Evolutionary conservation across 1,284 basidiomycete genomes (phyloP), one percentile per base, ranked within the genome.

Genomic region (Malassezia equina): DNA sequence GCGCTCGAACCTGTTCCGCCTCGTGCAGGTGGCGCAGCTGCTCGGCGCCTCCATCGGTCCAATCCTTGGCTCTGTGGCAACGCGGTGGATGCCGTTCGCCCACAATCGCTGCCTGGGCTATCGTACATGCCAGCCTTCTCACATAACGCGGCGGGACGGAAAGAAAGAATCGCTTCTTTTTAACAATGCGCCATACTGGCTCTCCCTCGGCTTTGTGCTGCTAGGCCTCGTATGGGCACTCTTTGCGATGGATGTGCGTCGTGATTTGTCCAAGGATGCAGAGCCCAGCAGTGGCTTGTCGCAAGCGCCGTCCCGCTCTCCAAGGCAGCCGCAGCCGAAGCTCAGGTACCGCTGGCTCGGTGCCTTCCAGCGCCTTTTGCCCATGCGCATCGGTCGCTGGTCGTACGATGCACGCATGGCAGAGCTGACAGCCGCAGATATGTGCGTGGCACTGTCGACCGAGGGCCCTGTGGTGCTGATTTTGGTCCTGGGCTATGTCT

Each of bases 161-260:
- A 7, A 13, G 7, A 31, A 31, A 39, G 36, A 19, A 6, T 2
- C 36, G 8, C n/a, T 47, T 11, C 42, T 57, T 17, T 57, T 57
- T 29, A 57, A 57, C 34, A 57, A 51, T 13, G 45, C 55, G n/a
- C 40, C 55, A 5, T 57, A 57, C 47, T 52, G 49, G 55, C 28
- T 57, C 7, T 34, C 49, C 4, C 28, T 57, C 12, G n/a, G 33
- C 23, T 32, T 51, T 33, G 29, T 44, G 23, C 13, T 42, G n/a
- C 28, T 57, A 12, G 49, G 49, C 7, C 31, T 47, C 15, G 4
- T 47, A 1, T 52, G 49, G 49, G 13, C 42, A 2, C 9, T 39
- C 12, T 34, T 48, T 23, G 45, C 27, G 4, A 25, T 51, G n/a
- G 8, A 32, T 8, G 49, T 55, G 25, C 11, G 8, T 6, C 12